Conservation (phyloP, 2,329 filamentous ascomycete species). For the Xylaria sp. region DNA sequence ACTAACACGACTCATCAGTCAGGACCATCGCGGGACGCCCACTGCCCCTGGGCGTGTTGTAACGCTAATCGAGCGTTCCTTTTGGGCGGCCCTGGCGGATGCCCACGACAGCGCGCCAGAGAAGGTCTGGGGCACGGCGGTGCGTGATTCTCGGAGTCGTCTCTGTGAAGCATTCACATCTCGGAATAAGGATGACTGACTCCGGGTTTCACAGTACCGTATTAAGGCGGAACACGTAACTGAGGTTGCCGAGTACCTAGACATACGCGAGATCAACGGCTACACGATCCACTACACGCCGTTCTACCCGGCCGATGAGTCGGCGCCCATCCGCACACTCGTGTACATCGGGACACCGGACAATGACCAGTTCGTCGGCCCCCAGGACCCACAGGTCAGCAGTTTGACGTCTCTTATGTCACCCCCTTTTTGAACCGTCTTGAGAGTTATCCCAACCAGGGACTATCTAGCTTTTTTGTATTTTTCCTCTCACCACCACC, state of each 20-base stretch:
- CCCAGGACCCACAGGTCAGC: constrained; percentile 76
- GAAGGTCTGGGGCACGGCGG: constrained; percentile 87
- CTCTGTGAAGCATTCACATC: no score
- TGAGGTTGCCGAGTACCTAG: constrained; percentile 88
- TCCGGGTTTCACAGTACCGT: constrained; percentile 65
- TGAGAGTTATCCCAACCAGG: background rate
- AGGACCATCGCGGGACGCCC: constrained; percentile 94
- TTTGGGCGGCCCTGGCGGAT: constrained; percentile 83
- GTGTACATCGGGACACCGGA: constrained; percentile 95
- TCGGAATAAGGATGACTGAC: background rate
- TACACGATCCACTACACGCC: constrained; percentile 93
- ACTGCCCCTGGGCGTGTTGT: constrained; percentile 89
- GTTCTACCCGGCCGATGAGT: constrained; percentile 69
- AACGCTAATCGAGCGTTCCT: constrained; percentile 85
- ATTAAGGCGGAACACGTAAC: constrained; percentile 76
- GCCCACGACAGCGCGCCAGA: constrained; percentile 69
- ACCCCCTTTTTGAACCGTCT: background rate
- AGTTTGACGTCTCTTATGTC: background rate
- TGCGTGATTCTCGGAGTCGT: background rate
- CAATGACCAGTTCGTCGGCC: constrained; percentile 91
- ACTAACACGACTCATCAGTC: constrained; percentile 60
- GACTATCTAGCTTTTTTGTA: no score
- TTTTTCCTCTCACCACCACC: no score
- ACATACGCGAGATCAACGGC: constrained; percentile 96
- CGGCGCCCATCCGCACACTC: constrained; percentile 64